phyloP scores from a whole-genome alignment of 495 filamentous ascomycete genomes.

The Hypoxylon subgilvum region DNA sequence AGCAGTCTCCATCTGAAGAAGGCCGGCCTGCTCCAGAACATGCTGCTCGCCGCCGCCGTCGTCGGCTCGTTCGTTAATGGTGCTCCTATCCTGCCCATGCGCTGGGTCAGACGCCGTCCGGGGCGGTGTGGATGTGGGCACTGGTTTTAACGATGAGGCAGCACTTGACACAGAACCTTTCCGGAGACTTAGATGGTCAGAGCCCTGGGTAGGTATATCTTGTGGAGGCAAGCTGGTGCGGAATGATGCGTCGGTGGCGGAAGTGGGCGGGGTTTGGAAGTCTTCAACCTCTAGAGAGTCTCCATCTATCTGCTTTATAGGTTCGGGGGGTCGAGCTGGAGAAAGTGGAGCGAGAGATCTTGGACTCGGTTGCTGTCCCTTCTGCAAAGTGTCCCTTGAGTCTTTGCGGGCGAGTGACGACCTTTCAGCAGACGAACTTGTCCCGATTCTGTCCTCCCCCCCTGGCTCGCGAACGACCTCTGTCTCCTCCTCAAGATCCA shows the following conservation, averaged over 20 bases:
- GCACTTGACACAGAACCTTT: slow-evolving; percentile 53
- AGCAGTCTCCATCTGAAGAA: slow-evolving; percentile 42
- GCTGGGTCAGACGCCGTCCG: slow-evolving; percentile 41
- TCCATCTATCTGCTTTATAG: slow-evolving; percentile 39
- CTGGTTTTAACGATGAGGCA: slow-evolving; percentile 44
- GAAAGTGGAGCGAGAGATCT: slow-evolving; percentile 42
- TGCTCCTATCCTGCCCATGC: slow-evolving; percentile 35
- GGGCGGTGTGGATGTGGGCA: slow-evolving; percentile 40
- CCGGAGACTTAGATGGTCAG: slow-evolving; percentile 40
- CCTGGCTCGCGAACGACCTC: slow-evolving; percentile 45
- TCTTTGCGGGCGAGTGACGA: slow-evolving; percentile 35
- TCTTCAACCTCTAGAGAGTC: slow-evolving; percentile 49
- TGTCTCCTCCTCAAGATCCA: slow-evolving; percentile 83
- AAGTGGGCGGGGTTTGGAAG: slow-evolving; percentile 56
- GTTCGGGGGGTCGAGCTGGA: slow-evolving; percentile 37
- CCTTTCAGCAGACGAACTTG: slow-evolving; percentile 23
- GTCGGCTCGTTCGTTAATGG: slow-evolving; percentile 40
- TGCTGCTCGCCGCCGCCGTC: slow-evolving; percentile 57
- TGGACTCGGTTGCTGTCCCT: slow-evolving; percentile 39
- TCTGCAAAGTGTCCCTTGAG: slow-evolving; percentile 34
- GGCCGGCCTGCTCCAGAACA: slow-evolving; percentile 58
- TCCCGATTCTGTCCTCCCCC: slow-evolving; percentile 36
- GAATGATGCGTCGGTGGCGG: slow-evolving; percentile 51
- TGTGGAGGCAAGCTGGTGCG: slow-evolving; percentile 58
- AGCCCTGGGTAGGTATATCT: slow-evolving; percentile 58